These are phyloP conservation scores for Magnolia officinalis DNA, from an alignment of 164 flowering plant species.

Conservation along the genomic window DNA sequence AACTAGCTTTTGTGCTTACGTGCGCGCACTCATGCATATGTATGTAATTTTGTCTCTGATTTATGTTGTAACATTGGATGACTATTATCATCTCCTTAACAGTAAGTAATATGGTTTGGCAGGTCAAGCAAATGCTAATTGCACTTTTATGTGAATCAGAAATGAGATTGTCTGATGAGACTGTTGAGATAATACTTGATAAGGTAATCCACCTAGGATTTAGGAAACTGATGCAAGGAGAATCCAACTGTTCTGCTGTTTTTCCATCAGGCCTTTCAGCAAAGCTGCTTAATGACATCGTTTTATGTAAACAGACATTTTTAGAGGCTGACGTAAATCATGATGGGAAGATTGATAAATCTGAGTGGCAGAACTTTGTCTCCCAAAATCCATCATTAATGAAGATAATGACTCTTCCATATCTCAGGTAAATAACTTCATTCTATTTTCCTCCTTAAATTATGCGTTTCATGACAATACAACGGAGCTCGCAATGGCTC, in stretches of 20 bases:
- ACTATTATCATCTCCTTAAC: slow-evolving; percentile 1
- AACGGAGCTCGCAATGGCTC: neutral
- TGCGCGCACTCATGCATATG: neutral
- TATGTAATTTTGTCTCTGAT: neutral
- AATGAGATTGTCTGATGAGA: slow-evolving; percentile 91
- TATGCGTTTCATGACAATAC: neutral
- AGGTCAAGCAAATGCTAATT: slow-evolving; percentile 97
- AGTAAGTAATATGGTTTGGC: slow-evolving; percentile 26
- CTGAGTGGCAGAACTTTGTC: slow-evolving; percentile 86
- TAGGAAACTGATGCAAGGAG: neutral
- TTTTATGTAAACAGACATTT: slow-evolving; percentile 57
- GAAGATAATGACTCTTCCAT: slow-evolving; percentile 79
- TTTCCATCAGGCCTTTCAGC: neutral
- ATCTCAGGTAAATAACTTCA: slow-evolving; percentile 41
- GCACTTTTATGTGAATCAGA: slow-evolving; percentile 93
- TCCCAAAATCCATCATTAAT: slow-evolving; percentile 64
- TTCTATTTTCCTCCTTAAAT: neutral
- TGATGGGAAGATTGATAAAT: slow-evolving; percentile 84
- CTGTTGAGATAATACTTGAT: slow-evolving; percentile 79
- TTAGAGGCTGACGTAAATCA: slow-evolving; percentile 69
- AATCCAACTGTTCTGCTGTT: neutral
- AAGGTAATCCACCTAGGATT: slow-evolving; percentile 38
- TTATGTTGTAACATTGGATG: neutral
- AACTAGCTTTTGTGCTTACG: neutral
- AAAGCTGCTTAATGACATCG: neutral